phyloP scores from a whole-genome alignment of 2,329 filamentous ascomycete genomes.

The Corniculantispora saksenae region DNA sequence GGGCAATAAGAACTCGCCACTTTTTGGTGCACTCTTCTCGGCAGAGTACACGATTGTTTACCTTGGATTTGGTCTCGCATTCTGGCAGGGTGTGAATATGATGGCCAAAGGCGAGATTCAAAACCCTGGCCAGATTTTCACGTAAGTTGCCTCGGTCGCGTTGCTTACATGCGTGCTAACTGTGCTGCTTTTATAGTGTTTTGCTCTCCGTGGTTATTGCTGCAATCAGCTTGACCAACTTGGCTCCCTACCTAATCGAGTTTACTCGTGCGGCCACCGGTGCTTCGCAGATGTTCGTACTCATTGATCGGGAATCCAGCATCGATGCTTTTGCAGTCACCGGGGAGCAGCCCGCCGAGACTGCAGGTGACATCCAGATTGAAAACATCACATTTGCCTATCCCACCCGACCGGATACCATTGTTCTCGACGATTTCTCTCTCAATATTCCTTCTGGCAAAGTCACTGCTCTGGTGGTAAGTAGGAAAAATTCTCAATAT shows the following conservation, averaged over 20 bases:
- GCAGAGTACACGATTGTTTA: conserved; percentile 44
- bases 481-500: conserved; percentile 33
- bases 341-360: conserved; percentile 33
- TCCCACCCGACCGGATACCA: conserved; percentile 43
- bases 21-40: conserved; percentile 41
- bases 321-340: conserved; percentile 38
- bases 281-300: conserved; percentile 37
- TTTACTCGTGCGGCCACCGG: conserved; percentile 40
- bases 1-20: conserved; percentile 40
- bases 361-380: conserved; percentile 38
- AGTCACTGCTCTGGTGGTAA: conserved; percentile 43
- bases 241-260: conserved; percentile 40
- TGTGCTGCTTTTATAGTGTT: conserved; percentile 28
- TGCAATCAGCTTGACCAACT: conserved; percentile 35
- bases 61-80: conserved; percentile 43
- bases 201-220: conserved; percentile 42
- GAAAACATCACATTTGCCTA: conserved; percentile 47
- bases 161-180: not conserved
- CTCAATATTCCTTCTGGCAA: conserved; percentile 47
- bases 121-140: conserved; percentile 41
- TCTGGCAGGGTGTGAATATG: conserved; percentile 47
- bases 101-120: conserved; percentile 38
- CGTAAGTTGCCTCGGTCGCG: conserved; percentile 26
- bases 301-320: conserved; percentile 39
- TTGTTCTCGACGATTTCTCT: conserved; percentile 44